A percentile compares a stretch with the other conserved stretches of the same genome.
Conservation (phyloP, 1,139 yeast genomes). For the Candida sp. region DNA sequence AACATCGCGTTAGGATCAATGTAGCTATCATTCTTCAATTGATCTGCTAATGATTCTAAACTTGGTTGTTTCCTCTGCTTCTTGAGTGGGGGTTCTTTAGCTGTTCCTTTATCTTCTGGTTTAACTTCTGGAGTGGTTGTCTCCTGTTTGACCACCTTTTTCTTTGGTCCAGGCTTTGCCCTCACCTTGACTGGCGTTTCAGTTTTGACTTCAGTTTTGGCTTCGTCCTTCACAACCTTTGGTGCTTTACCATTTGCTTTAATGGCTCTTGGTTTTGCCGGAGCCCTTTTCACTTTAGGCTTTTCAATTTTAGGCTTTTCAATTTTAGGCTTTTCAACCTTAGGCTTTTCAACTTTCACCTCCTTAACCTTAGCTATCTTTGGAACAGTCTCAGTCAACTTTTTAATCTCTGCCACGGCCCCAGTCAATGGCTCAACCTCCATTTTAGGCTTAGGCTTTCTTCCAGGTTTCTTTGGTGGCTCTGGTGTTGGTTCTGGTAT, state of each 20-base stretch:
- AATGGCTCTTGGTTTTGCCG: slow-evolving; percentile 1
- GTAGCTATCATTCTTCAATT: not conserved
- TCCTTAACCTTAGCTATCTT: not conserved
- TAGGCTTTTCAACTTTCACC: not conserved
- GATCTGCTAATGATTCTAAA: not conserved
- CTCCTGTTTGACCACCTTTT: slow-evolving; percentile 5
- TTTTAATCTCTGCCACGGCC: not conserved
- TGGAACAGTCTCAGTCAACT: not conserved
- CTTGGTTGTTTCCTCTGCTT: slow-evolving; percentile 3
- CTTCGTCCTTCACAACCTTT: slow-evolving; percentile 1
- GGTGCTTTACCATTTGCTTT: not conserved
- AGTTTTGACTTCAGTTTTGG: slow-evolving; percentile 2
- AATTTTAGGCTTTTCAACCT: not conserved
- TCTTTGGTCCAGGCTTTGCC: slow-evolving; percentile 5
- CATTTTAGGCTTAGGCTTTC: not conserved
- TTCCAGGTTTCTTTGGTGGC: not conserved
- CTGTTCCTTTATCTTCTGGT: not conserved
- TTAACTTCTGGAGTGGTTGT: slow-evolving; percentile 1
- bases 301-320: slow-evolving; percentile 2
- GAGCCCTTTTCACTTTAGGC: slow-evolving; percentile 1
- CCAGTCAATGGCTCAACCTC: not conserved
- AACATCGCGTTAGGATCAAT: not conserved
- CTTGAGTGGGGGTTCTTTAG: slow-evolving; percentile 3
- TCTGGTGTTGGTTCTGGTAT: not conserved
- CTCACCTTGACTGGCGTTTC: slow-evolving; percentile 4